phyloP scores from a whole-genome alignment of 257 asterid genomes.

The Ilex asprella region DNA sequence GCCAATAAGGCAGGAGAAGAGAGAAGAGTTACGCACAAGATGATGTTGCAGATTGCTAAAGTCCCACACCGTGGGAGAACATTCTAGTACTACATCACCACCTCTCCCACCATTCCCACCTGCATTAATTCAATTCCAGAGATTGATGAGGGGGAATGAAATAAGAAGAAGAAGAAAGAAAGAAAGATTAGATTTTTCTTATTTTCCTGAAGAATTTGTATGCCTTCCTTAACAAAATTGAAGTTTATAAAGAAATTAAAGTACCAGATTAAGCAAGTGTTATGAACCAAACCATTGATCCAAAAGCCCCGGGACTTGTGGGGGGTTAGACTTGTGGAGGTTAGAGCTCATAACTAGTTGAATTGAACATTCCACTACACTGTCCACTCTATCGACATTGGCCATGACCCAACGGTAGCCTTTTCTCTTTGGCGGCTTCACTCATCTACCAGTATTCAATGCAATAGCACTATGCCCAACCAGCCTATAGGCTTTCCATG shows the following conservation, averaged over 20 bases:
- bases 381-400: too few relatives aligned
- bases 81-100: constrained; percentile 85
- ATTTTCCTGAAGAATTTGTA: background rate
- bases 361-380: too few relatives aligned
- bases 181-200: background rate
- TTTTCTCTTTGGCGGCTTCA: too few relatives aligned
- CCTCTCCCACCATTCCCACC: constrained; percentile 98
- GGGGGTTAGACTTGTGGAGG: background rate
- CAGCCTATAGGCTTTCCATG: too few relatives aligned
- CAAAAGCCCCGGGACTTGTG: background rate
- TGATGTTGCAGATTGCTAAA: constrained; percentile 90
- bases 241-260: background rate
- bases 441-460: too few relatives aligned
- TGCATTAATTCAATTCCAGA: constrained; percentile 24
- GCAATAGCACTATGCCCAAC: too few relatives aligned
- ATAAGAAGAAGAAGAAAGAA: background rate
- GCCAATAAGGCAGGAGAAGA: constrained; percentile 1
- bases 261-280: background rate
- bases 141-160: constrained; percentile 11
- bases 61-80: constrained; percentile 80
- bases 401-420: too few relatives aligned
- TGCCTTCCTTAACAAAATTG: background rate
- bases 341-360: too few relatives aligned
- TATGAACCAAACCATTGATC: background rate
- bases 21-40: constrained; percentile 40